Base-by-base conservation (phyloP, 208 protist species). In the Wallacemonas sp. region DNA sequence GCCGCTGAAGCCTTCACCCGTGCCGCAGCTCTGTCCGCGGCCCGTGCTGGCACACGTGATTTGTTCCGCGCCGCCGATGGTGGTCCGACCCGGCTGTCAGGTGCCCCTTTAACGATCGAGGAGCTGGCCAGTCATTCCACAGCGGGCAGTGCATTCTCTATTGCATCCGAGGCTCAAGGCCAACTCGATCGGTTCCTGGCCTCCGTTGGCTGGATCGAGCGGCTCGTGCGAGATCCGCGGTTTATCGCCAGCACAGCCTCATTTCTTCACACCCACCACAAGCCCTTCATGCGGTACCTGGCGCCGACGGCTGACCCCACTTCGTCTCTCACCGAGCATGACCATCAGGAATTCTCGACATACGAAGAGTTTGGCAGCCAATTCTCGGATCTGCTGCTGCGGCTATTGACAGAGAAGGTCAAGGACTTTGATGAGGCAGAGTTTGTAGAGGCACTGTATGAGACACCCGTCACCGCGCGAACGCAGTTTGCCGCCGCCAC, bases 201-300 rank as follows among this genome's bases (percentile, higher is more conserved):
- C 26, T 68, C 69, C 8, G 79, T 93, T 11, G 63, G 26, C 8
- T 91, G 84, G 62, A 65, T 91, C 15, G 90, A 95, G 72, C 53
- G 66, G 14, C 65, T 87, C n/a, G 80, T 91, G 31, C 55, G 72
- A 28, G 70, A 90, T 65, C 53, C 21, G 0, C 62, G 53, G 14
- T 90, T 96, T 63, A 75, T 90, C 33, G 67, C 69, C 42, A 72
- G 70, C 46, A 44, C 93, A 0, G 87, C 75, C 9, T 27, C 31
- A 6, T 96, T 89, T 53, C 68, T 96, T 2, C 83, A 87, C 75
- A 39, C 65, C n/a, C 75, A 93, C 51, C 87, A 94, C 70, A 74
- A 75, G 30, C 62, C 70, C 2, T 96, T 96, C 64, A 54, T 95
- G 38, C 69, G 74, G 6, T 78, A 85, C 60, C 58, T 69, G 38